A percentile compares a stretch with the other conserved stretches of the same genome.
phyloP scores from a whole-genome alignment of 305 asterid species.

The Ajuga reptans region DNA sequence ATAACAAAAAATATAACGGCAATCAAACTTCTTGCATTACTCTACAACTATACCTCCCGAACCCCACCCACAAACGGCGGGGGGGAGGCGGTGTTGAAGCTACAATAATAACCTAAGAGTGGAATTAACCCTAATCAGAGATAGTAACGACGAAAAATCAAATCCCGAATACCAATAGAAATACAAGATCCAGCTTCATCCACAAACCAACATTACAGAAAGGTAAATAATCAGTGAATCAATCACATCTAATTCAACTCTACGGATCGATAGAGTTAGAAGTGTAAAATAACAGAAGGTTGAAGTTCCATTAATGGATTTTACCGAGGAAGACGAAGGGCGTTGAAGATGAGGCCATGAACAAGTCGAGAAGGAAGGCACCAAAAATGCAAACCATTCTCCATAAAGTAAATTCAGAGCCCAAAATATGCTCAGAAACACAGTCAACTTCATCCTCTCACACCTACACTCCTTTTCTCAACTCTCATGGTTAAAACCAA shows the following conservation, averaged over 20 bases:
- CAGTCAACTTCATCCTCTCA: constrained; percentile 44
- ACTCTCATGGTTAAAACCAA: background rate
- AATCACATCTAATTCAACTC: background rate
- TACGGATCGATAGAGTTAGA: background rate
- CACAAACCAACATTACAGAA: constrained; percentile 1
- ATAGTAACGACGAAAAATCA: background rate
- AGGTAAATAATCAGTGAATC: background rate
- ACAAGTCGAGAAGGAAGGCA: constrained; percentile 66
- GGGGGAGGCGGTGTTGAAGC: too few species aligned
- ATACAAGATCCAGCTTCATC: constrained; percentile 26
- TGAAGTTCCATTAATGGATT: constrained; percentile 6
- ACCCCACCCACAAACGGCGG: too few species aligned
- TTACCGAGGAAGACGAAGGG: constrained; percentile 37
- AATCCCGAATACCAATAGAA: background rate
- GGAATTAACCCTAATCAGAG: background rate
- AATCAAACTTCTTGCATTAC: background rate
- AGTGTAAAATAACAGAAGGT: too few species aligned
- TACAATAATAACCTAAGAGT: background rate
- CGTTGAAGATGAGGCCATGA: constrained; percentile 80
- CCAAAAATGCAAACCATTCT: constrained; percentile 82
- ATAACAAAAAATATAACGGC: background rate
- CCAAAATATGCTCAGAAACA: constrained; percentile 59
- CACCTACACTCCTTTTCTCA: background rate
- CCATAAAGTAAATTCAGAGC: constrained; percentile 69
- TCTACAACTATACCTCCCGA: too few species aligned